Conservation (phyloP, 2,329 filamentous ascomycete genomes). For the Alternaria sp. region DNA sequence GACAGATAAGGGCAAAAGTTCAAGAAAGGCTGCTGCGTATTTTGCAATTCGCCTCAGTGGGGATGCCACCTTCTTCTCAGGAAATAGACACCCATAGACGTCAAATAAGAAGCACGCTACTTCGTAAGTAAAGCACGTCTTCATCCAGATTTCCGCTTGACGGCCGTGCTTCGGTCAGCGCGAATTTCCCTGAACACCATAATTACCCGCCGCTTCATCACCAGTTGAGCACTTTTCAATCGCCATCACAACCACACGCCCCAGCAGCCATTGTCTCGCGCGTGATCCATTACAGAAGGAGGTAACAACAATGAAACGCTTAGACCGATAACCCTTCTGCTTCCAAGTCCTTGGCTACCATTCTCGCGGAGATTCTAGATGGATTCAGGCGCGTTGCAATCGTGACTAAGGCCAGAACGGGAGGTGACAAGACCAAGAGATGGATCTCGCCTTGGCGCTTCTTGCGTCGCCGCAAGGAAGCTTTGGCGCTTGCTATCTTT, state of each 20-base stretch:
- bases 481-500: constrained; percentile 31
- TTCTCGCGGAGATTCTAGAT: constrained; percentile 2
- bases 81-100: neutral
- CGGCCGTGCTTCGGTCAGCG: constrained; percentile 3
- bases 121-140: neutral
- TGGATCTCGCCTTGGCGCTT: constrained; percentile 9
- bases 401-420: constrained; percentile 16
- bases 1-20: constrained; percentile 1
- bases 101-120: neutral
- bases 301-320: constrained; percentile 24
- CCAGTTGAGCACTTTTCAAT: neutral
- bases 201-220: neutral
- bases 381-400: constrained; percentile 4
- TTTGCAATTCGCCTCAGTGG: neutral
- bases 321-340: constrained; percentile 20
- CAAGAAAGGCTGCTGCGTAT: neutral
- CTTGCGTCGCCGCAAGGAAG: constrained; percentile 19
- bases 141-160: constrained; percentile 3
- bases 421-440: constrained; percentile 18
- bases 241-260: constrained; percentile 14
- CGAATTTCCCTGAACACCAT: constrained; percentile 3
- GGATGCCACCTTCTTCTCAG: neutral
- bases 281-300: constrained; percentile 22
- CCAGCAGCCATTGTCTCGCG: constrained; percentile 10
- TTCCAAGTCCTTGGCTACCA: constrained; percentile 34